These are phyloP conservation scores for Ceratocystis smalleyi DNA, from an alignment of 2,329 filamentous ascomycete species.

Conservation along the genomic window DNA sequence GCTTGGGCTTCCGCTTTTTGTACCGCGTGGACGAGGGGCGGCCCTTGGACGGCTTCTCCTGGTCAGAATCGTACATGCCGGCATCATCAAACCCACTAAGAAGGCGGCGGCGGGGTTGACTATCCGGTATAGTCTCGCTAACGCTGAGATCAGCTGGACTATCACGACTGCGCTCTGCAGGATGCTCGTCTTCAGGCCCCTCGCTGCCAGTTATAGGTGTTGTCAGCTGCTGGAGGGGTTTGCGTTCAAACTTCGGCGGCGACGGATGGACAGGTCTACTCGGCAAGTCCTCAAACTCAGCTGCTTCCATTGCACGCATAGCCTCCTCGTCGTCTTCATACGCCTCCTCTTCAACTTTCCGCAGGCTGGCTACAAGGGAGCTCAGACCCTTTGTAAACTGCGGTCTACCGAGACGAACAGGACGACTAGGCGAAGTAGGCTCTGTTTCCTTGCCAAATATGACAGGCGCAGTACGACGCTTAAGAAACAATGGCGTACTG, in stretches of 20 bases:
- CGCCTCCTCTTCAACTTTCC: slow-evolving; percentile 52
- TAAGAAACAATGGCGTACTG: slow-evolving; percentile 58
- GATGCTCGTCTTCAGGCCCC: neutral
- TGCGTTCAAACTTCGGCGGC: slow-evolving; percentile 19
- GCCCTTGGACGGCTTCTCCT: slow-evolving; percentile 35
- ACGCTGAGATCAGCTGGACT: neutral
- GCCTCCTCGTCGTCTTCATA: slow-evolving; percentile 61
- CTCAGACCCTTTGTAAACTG: slow-evolving; percentile 55
- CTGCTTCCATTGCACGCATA: slow-evolving; percentile 52
- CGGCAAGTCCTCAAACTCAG: slow-evolving; percentile 20
- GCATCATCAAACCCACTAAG: slow-evolving; percentile 52
- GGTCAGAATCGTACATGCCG: slow-evolving; percentile 38
- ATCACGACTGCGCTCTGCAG: neutral
- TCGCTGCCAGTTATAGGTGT: slow-evolving; percentile 15
- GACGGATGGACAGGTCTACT: neutral
- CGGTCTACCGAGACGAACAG: slow-evolving; percentile 40
- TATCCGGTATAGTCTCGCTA: slow-evolving; percentile 29
- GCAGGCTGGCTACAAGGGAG: slow-evolving; percentile 54
- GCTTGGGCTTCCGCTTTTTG: slow-evolving; percentile 75
- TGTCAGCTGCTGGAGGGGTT: neutral
- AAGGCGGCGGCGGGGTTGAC: slow-evolving; percentile 28
- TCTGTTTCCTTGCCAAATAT: neutral
- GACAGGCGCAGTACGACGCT: slow-evolving; percentile 18
- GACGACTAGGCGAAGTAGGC: slow-evolving; percentile 19
- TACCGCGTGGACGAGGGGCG: slow-evolving; percentile 47